phyloP scores from a whole-genome alignment of 2,329 filamentous ascomycete genomes.

The Colletotrichum noveboracense region DNA sequence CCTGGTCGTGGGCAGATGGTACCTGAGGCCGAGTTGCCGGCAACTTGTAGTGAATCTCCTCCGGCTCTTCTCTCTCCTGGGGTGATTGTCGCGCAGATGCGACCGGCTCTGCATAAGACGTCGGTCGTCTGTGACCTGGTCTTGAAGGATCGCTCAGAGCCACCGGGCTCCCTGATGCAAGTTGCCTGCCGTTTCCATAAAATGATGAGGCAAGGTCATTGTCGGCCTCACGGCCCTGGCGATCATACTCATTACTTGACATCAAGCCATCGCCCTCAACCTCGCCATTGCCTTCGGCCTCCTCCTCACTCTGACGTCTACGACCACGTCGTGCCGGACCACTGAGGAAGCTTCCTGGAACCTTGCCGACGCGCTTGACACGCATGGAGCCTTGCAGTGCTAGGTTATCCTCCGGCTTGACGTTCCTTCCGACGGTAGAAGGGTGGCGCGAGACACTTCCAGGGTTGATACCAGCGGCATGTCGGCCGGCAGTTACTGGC shows the following conservation, averaged over 20 bases:
- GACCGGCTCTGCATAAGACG: constrained; percentile 41
- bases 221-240: constrained; percentile 40
- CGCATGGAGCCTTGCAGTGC: constrained; percentile 77
- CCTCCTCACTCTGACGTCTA: constrained; percentile 71
- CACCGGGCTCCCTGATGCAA: constrained; percentile 64
- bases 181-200: constrained; percentile 51
- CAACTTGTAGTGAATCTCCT: constrained; percentile 56
- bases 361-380: constrained; percentile 77
- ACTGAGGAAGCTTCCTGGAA: constrained; percentile 78
- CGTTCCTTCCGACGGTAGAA: constrained; percentile 52
- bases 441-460: constrained; percentile 60
- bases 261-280: constrained; percentile 46
- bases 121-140: constrained; percentile 44
- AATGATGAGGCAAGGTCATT: constrained; percentile 49
- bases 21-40: constrained; percentile 61
- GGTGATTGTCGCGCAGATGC: constrained; percentile 36
- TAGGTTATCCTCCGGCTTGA: constrained; percentile 64
- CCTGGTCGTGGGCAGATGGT: constrained; percentile 75
- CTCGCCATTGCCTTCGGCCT: constrained; percentile 52
- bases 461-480: constrained; percentile 50
- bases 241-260: constrained; percentile 47
- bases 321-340: constrained; percentile 80
- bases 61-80: constrained; percentile 39
- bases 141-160: constrained; percentile 51
- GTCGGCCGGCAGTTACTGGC: constrained; percentile 54